Percentiles rank a stretch among this genome's conserved stretches.
phyloP scores from a whole-genome alignment of 2,329 filamentous ascomycete species.

The Epichloe sp. region DNA sequence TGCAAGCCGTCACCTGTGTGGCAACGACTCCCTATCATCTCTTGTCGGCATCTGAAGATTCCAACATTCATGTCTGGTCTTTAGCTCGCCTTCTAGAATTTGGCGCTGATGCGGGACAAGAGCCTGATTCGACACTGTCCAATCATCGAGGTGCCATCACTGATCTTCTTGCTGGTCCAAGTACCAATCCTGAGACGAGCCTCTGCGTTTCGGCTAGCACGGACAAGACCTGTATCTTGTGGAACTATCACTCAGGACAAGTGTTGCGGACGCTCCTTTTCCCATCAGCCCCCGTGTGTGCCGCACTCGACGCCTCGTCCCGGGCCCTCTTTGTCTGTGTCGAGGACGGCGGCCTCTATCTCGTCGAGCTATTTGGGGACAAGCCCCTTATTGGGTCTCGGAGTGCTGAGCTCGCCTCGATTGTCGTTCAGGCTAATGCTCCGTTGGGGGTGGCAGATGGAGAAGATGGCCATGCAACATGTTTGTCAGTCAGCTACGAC shows the following conservation, averaged over 20 bases:
- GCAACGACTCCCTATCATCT: constrained; percentile 60
- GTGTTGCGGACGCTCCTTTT: constrained; percentile 73
- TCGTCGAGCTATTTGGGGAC: constrained; percentile 57
- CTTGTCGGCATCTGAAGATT: constrained; percentile 70
- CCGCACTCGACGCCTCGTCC: constrained; percentile 70
- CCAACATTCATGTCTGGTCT: constrained; percentile 87
- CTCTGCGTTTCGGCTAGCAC: constrained; percentile 73
- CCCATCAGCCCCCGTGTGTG: constrained; percentile 51
- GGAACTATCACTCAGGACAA: constrained; percentile 76
- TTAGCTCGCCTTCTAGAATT: constrained; percentile 57
- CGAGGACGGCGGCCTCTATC: constrained; percentile 67
- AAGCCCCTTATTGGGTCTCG: constrained; percentile 41
- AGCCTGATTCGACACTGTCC: constrained; percentile 66
- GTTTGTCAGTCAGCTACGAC: constrained; percentile 67
- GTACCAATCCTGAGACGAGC: constrained; percentile 54
- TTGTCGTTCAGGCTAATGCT: constrained; percentile 39
- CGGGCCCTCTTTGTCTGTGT: constrained; percentile 71
- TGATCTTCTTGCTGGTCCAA: constrained; percentile 48
- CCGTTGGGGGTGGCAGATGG: constrained; percentile 45
- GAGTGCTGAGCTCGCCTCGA: constrained; percentile 40
- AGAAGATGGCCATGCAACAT: constrained; percentile 51
- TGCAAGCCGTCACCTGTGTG: constrained; percentile 68
- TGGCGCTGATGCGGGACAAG: constrained; percentile 39
- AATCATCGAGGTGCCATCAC: constrained; percentile 66
- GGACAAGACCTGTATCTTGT: constrained; percentile 82